These are phyloP conservation scores for Colletotrichum sansevieriae DNA, from an alignment of 2,329 filamentous ascomycete genomes.

Conservation along the genomic window DNA sequence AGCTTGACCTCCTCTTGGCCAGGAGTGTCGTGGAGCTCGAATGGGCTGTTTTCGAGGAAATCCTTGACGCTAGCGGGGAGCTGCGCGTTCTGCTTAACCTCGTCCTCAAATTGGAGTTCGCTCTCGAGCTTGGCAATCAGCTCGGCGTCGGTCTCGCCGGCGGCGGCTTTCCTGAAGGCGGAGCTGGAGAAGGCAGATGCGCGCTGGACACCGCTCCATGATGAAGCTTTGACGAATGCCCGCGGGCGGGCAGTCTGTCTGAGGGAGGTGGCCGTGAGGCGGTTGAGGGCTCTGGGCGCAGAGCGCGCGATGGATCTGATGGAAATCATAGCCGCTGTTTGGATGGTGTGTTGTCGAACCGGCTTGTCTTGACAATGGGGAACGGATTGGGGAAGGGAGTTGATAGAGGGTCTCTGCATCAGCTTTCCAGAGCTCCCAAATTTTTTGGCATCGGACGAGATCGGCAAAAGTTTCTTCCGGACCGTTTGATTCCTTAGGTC, in stretches of 20 bases:
- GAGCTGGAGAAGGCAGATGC: slow-evolving; percentile 64
- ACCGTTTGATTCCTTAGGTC: not conserved
- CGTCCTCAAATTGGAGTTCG: slow-evolving; percentile 86
- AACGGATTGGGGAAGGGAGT: not conserved
- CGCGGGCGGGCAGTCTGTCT: slow-evolving; percentile 65
- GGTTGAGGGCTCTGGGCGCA: slow-evolving; percentile 73
- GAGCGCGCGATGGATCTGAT: slow-evolving; percentile 75
- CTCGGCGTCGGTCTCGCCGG: slow-evolving; percentile 77
- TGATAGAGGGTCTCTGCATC: slow-evolving; percentile 8
- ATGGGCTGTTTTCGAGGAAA: slow-evolving; percentile 88
- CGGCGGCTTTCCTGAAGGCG: slow-evolving; percentile 55
- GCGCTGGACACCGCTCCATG: slow-evolving; percentile 52
- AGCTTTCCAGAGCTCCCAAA: slow-evolving; percentile 32
- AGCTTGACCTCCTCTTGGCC: slow-evolving; percentile 92
- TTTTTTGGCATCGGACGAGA: slow-evolving; percentile 36
- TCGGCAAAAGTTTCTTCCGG: slow-evolving; percentile 33
- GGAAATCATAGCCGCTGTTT: slow-evolving; percentile 72
- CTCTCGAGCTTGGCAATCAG: slow-evolving; percentile 87
- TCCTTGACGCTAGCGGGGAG: slow-evolving; percentile 84
- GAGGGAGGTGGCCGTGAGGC: slow-evolving; percentile 66
- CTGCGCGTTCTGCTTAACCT: slow-evolving; percentile 80
- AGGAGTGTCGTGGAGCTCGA: slow-evolving; percentile 83
- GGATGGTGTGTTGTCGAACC: not conserved
- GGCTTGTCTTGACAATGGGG: not conserved
- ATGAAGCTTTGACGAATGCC: slow-evolving; percentile 61